Percentiles rank a stretch among this genome's conserved stretches.
Conservation (phyloP, 208 protist species). For the Eutreptiella sp. region DNA sequence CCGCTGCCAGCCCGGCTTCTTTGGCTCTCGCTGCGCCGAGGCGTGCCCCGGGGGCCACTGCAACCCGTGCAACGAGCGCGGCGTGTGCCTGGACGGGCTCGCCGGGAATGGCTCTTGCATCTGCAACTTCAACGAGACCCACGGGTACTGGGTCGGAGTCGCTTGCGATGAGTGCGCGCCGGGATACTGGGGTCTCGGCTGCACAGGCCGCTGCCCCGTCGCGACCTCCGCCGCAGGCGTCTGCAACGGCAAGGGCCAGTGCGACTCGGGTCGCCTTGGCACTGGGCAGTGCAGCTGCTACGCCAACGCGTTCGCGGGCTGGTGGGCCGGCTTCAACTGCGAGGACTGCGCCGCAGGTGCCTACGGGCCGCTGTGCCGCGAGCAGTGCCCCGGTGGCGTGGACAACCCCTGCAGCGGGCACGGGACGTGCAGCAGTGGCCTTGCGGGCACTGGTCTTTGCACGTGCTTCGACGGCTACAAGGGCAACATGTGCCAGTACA, state of each 20-base stretch:
- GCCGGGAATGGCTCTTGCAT: slow-evolving; percentile 23
- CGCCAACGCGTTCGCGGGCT: slow-evolving; percentile 19
- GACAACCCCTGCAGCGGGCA: slow-evolving; percentile 25
- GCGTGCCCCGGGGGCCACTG: slow-evolving; percentile 11
- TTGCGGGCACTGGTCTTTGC: slow-evolving; percentile 9
- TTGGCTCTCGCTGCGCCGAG: slow-evolving; percentile 1
- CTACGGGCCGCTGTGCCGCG: slow-evolving; percentile 37
- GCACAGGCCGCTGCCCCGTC: too few relatives aligned
- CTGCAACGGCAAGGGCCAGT: slow-evolving; percentile 18
- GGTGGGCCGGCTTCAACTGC: slow-evolving; percentile 1
- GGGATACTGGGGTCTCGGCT: too few relatives aligned
- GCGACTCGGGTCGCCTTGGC: slow-evolving; percentile 5
- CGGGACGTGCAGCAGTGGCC: slow-evolving; percentile 6
- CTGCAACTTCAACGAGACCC: slow-evolving; percentile 25
- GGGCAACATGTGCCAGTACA: slow-evolving; percentile 15
- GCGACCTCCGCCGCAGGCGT: too few relatives aligned
- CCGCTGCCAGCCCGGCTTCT: slow-evolving; percentile 10
- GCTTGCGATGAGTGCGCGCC: slow-evolving; percentile 39
- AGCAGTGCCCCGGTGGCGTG: slow-evolving; percentile 17
- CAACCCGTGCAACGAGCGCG: slow-evolving; percentile 17
- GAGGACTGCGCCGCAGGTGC: slow-evolving; percentile 13
- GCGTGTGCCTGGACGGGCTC: slow-evolving; percentile 14
- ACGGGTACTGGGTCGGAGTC: slow-evolving; percentile 29
- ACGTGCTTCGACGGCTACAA: not conserved
- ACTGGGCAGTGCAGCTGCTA: slow-evolving; percentile 28